Base-by-base conservation (phyloP, 768 basidiomycete species). In the Naganishia vaughanmartiniae region DNA sequence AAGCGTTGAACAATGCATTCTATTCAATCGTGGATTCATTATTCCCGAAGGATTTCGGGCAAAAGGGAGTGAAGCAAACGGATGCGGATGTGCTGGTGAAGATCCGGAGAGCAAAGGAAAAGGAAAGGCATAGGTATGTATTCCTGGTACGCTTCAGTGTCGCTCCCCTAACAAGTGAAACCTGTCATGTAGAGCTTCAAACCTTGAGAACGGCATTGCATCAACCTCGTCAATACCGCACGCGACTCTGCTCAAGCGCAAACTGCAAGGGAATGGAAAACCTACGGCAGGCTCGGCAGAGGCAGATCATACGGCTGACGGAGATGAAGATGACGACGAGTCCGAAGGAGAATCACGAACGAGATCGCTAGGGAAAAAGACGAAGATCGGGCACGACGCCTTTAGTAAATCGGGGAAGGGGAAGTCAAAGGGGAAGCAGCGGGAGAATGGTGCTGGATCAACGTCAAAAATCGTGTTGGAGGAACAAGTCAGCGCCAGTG, bases 311-410 rank as follows among this genome's bases (percentile, higher is more conserved):
- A 14, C 66, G 28, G 6, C 12, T 24, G 24, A 54, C 10, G 42
- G 46, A 28, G 74, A 83, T 45, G 63, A 86, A 87, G 60, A 45
- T 12, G 60, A 42, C 24, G 60, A 45, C 10, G 36, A 42, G 39
- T 63, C 42, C 11, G 60, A 87, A 84, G 78, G 87, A 87, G 36
- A 87, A 88, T 72, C 87, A 83, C 12, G 89, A 87, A 77, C 80
- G 10, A 42, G 60, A 45, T 63, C 60, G 0, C 14, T 63, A 17
- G 60, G 24, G 4, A 63, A 63, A 26, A 63, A 63, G 39, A 42
- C 60, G 14, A 63, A 63, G 26, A 26, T 42, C 14, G 60, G 60
- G 10, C 28, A 26, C 28, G 60, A 63, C 26, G 60, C 60, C 3
- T 63, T 63, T 42, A 63, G 60, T 15, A 63, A 63, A 45, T n/a